Evolutionary conservation across 768 basidiomycete genomes (phyloP), one percentile per base, ranked within the genome.

Genomic region (Rhodocollybia butyracea): DNA sequence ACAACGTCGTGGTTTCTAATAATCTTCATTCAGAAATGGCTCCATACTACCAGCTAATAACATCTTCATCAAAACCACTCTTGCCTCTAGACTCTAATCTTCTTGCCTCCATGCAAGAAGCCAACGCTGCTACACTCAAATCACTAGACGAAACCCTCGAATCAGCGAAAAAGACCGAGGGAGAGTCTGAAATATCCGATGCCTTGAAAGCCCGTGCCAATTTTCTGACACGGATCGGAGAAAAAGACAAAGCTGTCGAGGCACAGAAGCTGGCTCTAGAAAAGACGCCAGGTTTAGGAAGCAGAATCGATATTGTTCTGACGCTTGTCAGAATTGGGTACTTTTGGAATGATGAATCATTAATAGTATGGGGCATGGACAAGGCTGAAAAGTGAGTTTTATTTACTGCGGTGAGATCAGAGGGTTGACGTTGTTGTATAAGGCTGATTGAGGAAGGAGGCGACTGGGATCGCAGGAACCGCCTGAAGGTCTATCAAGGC

Each of bases 391-490:
- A 85, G 90, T 94, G 56, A 59, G 86, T 78, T 12, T 32, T n/a
- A 24, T 2, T 34, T 36, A 55, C 27, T 40, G 24, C 43, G 7
- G n/a, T n/a, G n/a, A 17, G 43, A 29, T 13, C 1, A 45, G 15
- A 45, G 43, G 5, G 27, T 45, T 48, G 15, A 45, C 30, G 26
- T 15, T 5, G 4, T 17, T 24, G 15, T 29, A 19, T 39, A 19
- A 94, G 92, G 54, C 77, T 97, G 40, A 89, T 97, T 52, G 94
- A 98, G 63, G 83, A 93, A 68, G 96, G 96, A 0, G 96, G 96
- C 42, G 96, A 99, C 73, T 99, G 96, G 96, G 96, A 99, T 69
- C 79, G 96, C 52, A 84, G 94, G 36, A 99, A 98, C 70, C 83
- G 96, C 42, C 83, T 98, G 63, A 99, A 99, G 71, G 96, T 98